Percentiles rank a stretch among this genome's conserved stretches.
phyloP scores from a whole-genome alignment of 331 rosid species.

The Cydonia oblonga region DNA sequence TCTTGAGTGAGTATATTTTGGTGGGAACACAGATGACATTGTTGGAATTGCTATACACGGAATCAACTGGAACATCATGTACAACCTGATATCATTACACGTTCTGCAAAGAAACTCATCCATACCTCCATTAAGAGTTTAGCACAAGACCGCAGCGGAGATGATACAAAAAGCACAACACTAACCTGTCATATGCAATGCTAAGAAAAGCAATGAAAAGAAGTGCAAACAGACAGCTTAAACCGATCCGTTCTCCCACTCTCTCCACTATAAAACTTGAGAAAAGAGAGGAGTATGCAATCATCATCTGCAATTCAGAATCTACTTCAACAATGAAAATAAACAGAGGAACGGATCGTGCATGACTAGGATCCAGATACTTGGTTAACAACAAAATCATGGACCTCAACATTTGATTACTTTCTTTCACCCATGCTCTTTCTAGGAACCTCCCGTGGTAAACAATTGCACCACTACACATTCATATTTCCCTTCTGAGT shows the following conservation, averaged over 20 bases:
- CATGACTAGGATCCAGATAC: background rate
- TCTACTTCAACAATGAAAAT: background rate
- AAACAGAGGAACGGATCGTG: background rate
- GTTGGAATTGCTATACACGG: constrained; percentile 39
- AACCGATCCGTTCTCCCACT: constrained; percentile 38
- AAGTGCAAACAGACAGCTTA: constrained; percentile 35
- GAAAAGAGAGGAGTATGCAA: constrained; percentile 42
- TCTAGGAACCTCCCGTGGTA: too few species aligned
- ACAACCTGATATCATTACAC: constrained; percentile 42
- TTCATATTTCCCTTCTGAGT: too few species aligned
- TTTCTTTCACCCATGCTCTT: background rate
- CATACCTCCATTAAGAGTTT: background rate
- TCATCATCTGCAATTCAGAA: constrained; percentile 42
- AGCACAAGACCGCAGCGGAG: background rate
- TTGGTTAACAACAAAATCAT: background rate
- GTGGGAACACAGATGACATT: constrained; percentile 25
- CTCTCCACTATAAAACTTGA: constrained; percentile 48
- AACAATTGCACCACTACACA: too few species aligned
- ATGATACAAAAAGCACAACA: constrained; percentile 6
- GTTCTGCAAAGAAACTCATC: constrained; percentile 33
- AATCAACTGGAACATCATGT: constrained; percentile 47
- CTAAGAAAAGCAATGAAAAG: constrained; percentile 28
- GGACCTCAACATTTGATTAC: background rate
- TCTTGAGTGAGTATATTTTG: constrained; percentile 51
- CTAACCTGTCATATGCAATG: constrained; percentile 36